Evolutionary conservation across 768 basidiomycete genomes (phyloP).

Genomic region (Fomitopsis serialis): DNA sequence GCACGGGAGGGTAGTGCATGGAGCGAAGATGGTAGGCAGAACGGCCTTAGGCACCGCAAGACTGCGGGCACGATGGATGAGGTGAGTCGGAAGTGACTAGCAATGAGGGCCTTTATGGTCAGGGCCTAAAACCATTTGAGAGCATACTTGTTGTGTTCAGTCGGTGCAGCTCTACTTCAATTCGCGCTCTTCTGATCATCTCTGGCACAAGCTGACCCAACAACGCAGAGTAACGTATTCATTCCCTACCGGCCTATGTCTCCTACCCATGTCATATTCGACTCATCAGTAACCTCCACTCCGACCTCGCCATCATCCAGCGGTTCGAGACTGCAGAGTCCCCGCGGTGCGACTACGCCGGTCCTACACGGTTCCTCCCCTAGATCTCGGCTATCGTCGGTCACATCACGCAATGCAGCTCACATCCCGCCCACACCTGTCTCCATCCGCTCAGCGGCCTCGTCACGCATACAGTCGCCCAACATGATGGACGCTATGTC

Average conservation of each 20-base stretch:
- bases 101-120: background rate
- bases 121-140: constrained; percentile 17
- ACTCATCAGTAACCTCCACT: constrained; percentile 22
- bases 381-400: background rate
- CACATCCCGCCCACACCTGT: background rate
- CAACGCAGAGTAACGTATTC: constrained; percentile 21
- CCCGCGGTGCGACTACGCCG: background rate
- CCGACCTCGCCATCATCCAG: background rate
- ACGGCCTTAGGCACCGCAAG: constrained; percentile 17
- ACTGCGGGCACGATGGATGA: constrained; percentile 39
- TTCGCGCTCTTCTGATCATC: no score
- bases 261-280: constrained; percentile 43
- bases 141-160: no score
- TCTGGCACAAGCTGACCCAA: no score
- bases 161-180: no score
- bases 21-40: constrained; percentile 37
- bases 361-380: background rate
- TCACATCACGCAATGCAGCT: background rate
- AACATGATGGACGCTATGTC: constrained; percentile 2
- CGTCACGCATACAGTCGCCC: constrained; percentile 11
- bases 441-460: constrained; percentile 3
- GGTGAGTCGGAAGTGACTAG: constrained; percentile 28
- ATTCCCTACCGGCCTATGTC: constrained; percentile 43
- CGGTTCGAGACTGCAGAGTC: background rate
- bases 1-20: constrained; percentile 48